A percentile compares a stretch with the other conserved stretches of the same genome.
Conservation (phyloP, 805 yeast species). For the Metschnikowia kunwiensis region DNA sequence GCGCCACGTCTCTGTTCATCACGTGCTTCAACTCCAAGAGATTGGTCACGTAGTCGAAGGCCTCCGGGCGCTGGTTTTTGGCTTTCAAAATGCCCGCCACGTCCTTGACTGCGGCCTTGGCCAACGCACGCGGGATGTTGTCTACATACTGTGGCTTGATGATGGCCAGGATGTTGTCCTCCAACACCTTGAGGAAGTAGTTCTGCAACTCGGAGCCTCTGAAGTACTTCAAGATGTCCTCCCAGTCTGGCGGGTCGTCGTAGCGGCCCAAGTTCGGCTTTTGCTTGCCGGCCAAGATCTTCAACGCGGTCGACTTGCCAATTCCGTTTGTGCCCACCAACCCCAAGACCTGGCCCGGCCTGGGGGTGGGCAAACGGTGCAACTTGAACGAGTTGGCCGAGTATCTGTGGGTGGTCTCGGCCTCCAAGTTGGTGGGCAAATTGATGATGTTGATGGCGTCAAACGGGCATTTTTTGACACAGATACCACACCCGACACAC, state of each 20-base stretch:
- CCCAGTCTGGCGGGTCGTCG: conserved; percentile 98
- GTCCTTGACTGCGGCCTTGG: conserved; percentile 78
- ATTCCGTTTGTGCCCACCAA: conserved; percentile 99
- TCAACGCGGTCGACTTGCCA: conserved; percentile 95
- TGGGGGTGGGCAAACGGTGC: conserved; percentile 95
- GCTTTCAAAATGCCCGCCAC: conserved; percentile 82
- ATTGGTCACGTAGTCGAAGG: conserved; percentile 60
- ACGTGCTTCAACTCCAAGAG: conserved; percentile 74
- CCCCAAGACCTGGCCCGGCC: conserved; percentile 98
- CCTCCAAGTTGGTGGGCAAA: conserved; percentile 90
- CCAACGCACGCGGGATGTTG: conserved; percentile 91
- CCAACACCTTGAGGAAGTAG: conserved; percentile 89
- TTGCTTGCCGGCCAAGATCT: conserved; percentile 95
- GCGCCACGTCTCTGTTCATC: conserved; percentile 80
- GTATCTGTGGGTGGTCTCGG: conserved; percentile 93
- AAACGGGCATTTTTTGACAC: conserved; percentile 97
- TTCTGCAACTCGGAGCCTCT: conserved; percentile 98
- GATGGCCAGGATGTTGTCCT: conserved; percentile 92
- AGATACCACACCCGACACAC: conserved; percentile 99
- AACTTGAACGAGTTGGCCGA: conserved; percentile 97
- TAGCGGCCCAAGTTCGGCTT: conserved; percentile 93
- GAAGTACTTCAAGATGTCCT: conserved; percentile 83
- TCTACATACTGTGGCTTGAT: conserved; percentile 99
- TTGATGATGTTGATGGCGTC: conserved; percentile 96
- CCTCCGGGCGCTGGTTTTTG: conserved; percentile 69